These are phyloP conservation scores for Coniochaeta sp. DNA, from an alignment of 2,329 filamentous ascomycete genomes.

Conservation along the genomic window DNA sequence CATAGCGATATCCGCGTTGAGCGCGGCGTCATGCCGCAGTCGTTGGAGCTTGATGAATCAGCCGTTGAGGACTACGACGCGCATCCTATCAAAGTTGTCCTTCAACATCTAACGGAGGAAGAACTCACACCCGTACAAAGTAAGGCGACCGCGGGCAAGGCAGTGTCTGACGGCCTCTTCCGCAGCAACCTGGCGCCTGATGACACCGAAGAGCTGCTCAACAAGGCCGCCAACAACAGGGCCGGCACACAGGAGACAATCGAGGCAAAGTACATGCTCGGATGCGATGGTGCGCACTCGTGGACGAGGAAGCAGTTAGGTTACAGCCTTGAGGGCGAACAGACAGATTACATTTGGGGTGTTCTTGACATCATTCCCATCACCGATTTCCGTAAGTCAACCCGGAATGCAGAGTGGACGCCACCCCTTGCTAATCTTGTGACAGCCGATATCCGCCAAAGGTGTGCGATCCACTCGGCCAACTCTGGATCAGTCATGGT, in stretches of 20 bases:
- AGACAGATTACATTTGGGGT: constrained; percentile 21
- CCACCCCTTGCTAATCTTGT: constrained; percentile 17
- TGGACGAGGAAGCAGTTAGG: constrained; percentile 54
- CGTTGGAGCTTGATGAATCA: constrained; percentile 41
- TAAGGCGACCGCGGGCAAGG: constrained; percentile 21
- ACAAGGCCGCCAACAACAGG: constrained; percentile 7
- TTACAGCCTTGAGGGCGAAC: constrained; percentile 17
- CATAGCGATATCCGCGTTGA: constrained; percentile 38
- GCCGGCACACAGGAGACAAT: constrained; percentile 35
- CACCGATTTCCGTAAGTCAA: constrained; percentile 23
- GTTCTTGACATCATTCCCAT: constrained; percentile 22
- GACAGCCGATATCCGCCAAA: constrained; percentile 19
- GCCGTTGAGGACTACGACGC: constrained; percentile 36
- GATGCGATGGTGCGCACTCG: constrained; percentile 61
- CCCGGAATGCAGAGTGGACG: constrained; percentile 9
- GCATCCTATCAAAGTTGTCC: constrained; percentile 50
- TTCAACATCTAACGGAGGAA: constrained; percentile 48
- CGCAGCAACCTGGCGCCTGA: constrained; percentile 46
- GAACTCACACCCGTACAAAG: constrained; percentile 38
- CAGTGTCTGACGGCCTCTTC: constrained; percentile 42
- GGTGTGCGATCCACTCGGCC: constrained; percentile 21
- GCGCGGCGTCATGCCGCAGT: constrained; percentile 46
- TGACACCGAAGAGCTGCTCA: constrained; percentile 41
- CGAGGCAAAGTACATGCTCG: constrained; percentile 57
- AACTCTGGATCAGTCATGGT: constrained; percentile 20